Evolutionary conservation across 352 stramenopile genomes (phyloP).

Genomic region (Globisporangium carolinianum): DNA sequence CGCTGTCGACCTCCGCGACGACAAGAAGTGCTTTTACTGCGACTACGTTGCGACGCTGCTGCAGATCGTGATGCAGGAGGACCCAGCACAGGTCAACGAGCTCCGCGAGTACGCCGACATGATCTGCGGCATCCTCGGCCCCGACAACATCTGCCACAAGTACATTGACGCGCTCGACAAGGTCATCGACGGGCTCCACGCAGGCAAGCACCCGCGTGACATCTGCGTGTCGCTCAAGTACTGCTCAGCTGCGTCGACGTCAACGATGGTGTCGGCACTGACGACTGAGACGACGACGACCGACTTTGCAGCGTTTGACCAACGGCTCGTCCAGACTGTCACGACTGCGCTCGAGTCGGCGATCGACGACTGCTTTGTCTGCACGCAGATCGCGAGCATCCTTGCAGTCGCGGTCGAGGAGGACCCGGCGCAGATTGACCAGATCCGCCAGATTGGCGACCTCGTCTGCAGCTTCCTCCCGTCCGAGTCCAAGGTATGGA

Average conservation of each 20-base stretch:
- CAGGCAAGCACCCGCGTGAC: not conserved
- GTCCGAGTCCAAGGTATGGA: constrained; percentile 47
- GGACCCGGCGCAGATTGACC: constrained; percentile 39
- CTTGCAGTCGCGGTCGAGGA: constrained; percentile 47
- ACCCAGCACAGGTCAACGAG: too few relatives aligned
- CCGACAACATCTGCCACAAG: too few relatives aligned
- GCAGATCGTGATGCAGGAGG: too few relatives aligned
- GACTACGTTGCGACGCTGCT: too few relatives aligned
- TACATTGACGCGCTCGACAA: too few relatives aligned
- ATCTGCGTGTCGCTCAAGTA: not conserved
- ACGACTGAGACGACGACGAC: not conserved
- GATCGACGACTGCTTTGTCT: constrained; percentile 58
- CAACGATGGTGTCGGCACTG: too few relatives aligned
- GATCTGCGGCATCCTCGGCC: too few relatives aligned
- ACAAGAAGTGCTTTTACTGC: too few relatives aligned
- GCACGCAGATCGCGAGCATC: constrained; percentile 50
- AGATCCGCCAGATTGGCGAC: constrained; percentile 58
- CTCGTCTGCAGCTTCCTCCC: constrained; percentile 55
- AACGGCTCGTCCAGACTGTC: constrained; percentile 22
- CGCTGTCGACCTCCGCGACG: too few relatives aligned
- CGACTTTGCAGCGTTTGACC: constrained; percentile 19
- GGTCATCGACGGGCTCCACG: too few relatives aligned
- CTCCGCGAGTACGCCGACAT: not conserved
- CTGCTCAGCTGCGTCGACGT: too few relatives aligned
- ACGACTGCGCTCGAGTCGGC: constrained; percentile 27